A percentile compares a stretch with the other conserved stretches of the same genome.
Conservation (phyloP, 164 flowering plant genomes). For the Magnolia officinalis region DNA sequence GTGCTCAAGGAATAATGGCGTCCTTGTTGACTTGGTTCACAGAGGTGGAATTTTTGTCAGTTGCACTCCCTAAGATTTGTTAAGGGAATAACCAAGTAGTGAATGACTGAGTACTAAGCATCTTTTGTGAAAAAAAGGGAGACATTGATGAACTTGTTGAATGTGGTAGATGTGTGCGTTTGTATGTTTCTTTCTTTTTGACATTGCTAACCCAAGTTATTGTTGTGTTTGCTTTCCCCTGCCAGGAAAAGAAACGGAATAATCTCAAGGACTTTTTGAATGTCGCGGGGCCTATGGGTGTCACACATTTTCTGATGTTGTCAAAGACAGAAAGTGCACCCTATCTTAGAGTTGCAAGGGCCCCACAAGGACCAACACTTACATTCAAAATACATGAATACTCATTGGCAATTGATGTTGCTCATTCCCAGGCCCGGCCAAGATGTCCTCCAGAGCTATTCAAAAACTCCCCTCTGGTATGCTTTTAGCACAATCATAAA, state of each 20-base stretch:
- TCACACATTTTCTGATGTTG: slow-evolving; percentile 85
- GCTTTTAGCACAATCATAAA: neutral
- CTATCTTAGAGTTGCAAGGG: slow-evolving; percentile 77
- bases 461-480: slow-evolving; percentile 80
- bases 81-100: no score
- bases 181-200: neutral
- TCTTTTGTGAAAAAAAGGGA: no score
- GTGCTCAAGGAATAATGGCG: neutral
- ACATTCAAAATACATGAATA: slow-evolving; percentile 82
- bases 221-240: slow-evolving; percentile 3
- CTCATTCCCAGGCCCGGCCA: slow-evolving; percentile 77
- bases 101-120: no score
- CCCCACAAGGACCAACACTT: slow-evolving; percentile 95
- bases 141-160: no score
- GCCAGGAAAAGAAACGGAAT: slow-evolving; percentile 87
- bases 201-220: neutral
- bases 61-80: neutral
- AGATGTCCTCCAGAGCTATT: slow-evolving; percentile 86
- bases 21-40: neutral
- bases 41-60: neutral
- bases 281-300: slow-evolving; percentile 98
- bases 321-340: slow-evolving; percentile 74
- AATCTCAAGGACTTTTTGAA: slow-evolving; percentile 82
- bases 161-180: no score
- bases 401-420: slow-evolving; percentile 77